Conservation (phyloP, 2,329 filamentous ascomycete genomes). For the Neocatenulostroma microsporum region DNA sequence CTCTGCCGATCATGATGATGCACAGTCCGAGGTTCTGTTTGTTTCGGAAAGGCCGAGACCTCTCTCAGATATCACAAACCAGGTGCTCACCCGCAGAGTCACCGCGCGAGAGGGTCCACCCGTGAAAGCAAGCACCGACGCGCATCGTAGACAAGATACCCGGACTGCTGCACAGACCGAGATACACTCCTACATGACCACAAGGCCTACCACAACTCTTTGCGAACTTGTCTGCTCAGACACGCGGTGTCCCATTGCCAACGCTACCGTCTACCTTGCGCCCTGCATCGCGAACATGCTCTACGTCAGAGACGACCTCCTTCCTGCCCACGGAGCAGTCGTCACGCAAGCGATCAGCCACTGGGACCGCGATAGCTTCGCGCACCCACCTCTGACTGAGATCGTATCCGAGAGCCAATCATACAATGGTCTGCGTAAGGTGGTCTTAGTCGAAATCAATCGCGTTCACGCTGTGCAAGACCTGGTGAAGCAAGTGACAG, state of each 20-base stretch:
- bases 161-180: slow-evolving; percentile 1
- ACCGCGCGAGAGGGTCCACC: too few species aligned
- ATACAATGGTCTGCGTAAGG: slow-evolving; percentile 23
- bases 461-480: slow-evolving; percentile 12
- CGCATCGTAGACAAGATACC: too few species aligned
- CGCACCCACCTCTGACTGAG: slow-evolving; percentile 11
- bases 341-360: slow-evolving; percentile 13
- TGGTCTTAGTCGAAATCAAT: slow-evolving; percentile 26
- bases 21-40: too few species aligned
- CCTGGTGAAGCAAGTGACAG: slow-evolving; percentile 13
- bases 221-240: slow-evolving; percentile 5
- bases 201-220: too few species aligned
- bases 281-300: slow-evolving; percentile 24
- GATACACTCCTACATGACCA: too few species aligned
- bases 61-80: slow-evolving; percentile 13
- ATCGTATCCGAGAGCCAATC: slow-evolving; percentile 28
- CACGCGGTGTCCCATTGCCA: slow-evolving; percentile 16
- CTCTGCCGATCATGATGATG: too few species aligned
- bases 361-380: slow-evolving; percentile 26
- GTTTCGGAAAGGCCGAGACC: too few species aligned
- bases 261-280: slow-evolving; percentile 19
- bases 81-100: too few species aligned
- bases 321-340: slow-evolving; percentile 15
- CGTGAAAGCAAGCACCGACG: too few species aligned
- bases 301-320: slow-evolving; percentile 24